Percentiles rank a stretch among this genome's conserved stretches.
Evolutionary conservation across 768 basidiomycete genomes (phyloP).

Genomic region (Rhodosporidiobolus sp.): DNA sequence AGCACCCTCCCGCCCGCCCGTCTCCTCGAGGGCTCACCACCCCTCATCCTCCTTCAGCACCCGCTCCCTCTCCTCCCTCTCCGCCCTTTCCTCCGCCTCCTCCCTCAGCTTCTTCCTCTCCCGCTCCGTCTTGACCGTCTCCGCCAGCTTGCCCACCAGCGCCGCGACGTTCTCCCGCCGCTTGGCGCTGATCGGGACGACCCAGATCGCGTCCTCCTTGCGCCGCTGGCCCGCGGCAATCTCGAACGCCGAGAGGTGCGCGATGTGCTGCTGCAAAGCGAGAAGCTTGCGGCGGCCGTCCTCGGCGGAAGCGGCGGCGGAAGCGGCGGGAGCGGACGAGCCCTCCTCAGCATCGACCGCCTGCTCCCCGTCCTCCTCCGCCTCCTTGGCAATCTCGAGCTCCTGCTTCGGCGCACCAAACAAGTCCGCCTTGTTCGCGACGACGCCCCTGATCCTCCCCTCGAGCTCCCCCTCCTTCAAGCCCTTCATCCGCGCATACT

Average conservation of each 20-base stretch:
- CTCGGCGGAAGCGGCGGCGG: no score
- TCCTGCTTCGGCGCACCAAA: constrained; percentile 54
- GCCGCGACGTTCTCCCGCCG: constrained; percentile 72
- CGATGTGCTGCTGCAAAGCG: neutral
- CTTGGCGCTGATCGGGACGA: constrained; percentile 82
- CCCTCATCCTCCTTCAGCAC: constrained; percentile 33
- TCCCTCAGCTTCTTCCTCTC: constrained; percentile 75
- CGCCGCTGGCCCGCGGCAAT: constrained; percentile 55
- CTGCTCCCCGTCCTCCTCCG: constrained; percentile 39
- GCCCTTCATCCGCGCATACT: constrained; percentile 46
- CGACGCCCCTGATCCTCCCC: constrained; percentile 68
- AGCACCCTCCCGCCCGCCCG: neutral
- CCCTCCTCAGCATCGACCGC: no score
- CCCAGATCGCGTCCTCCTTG: constrained; percentile 47
- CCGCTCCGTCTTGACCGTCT: constrained; percentile 72
- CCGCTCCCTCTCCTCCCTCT: constrained; percentile 52
- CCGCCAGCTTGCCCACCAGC: constrained; percentile 65
- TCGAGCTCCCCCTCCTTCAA: constrained; percentile 76
- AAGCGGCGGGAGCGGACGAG: no score
- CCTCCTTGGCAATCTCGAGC: constrained; percentile 25
- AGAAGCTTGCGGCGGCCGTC: neutral
- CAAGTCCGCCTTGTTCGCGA: constrained; percentile 93
- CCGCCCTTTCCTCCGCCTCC: constrained; percentile 69
- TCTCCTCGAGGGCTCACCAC: no score
- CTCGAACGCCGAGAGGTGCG: neutral